Percentiles rank a stretch among this genome's conserved stretches.
Evolutionary conservation across 2,329 filamentous ascomycete genomes (phyloP).

Genomic region (Monilinia aucupariae): DNA sequence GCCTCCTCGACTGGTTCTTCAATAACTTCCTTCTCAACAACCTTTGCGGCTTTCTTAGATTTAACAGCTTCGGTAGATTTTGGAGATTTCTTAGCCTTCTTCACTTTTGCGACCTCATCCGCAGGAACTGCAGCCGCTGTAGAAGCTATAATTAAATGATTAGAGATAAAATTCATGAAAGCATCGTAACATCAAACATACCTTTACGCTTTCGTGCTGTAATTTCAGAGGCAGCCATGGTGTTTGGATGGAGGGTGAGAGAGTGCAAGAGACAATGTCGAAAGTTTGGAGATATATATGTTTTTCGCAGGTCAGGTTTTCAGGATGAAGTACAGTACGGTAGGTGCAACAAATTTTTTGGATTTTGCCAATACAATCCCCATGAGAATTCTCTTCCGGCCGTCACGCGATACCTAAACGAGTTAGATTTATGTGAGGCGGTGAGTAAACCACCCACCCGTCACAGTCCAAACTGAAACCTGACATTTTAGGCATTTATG

Average conservation of each 20-base stretch:
- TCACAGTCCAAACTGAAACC: not conserved
- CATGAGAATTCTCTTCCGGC: slow-evolving; percentile 1
- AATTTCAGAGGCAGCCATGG: slow-evolving; percentile 35
- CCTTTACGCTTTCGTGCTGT: slow-evolving; percentile 53
- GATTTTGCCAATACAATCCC: slow-evolving; percentile 1
- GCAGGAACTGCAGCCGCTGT: slow-evolving; percentile 36
- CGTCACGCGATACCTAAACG: not conserved
- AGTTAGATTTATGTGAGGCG: not conserved
- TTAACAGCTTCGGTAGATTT: slow-evolving; percentile 10
- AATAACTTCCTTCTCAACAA: slow-evolving; percentile 19
- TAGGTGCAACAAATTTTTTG: slow-evolving; percentile 10
- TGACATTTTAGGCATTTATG: not conserved
- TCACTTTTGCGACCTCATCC: slow-evolving; percentile 34
- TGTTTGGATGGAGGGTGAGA: not conserved
- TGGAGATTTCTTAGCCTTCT: slow-evolving; percentile 39
- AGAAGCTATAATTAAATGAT: slow-evolving; percentile 17
- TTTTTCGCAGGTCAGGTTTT: slow-evolving; percentile 1
- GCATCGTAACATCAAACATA: slow-evolving; percentile 24
- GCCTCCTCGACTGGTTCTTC: slow-evolving; percentile 20
- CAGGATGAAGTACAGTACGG: not conserved
- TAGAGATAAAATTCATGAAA: slow-evolving; percentile 2
- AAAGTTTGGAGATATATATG: not conserved
- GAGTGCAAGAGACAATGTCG: not conserved
- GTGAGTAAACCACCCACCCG: not conserved
- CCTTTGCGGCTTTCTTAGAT: slow-evolving; percentile 32